Percentiles rank a stretch among this genome's conserved stretches.
phyloP scores from a whole-genome alignment of 2,329 filamentous ascomycete genomes.

The Thelonectria discophora region DNA sequence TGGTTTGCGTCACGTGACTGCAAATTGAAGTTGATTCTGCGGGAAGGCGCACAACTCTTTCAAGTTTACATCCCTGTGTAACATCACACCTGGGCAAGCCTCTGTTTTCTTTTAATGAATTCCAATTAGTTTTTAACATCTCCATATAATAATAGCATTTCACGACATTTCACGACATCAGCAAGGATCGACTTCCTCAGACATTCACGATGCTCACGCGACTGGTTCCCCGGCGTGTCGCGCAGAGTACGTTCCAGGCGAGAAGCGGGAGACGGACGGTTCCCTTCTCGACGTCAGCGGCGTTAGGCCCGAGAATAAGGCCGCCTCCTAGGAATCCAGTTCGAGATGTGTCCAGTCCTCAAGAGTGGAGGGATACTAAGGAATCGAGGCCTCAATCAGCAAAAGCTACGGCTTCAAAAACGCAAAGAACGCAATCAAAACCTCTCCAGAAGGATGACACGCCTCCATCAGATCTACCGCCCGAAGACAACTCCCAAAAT shows the following conservation, averaged over 20 bases:
- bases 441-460: background rate
- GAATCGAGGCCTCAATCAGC: background rate
- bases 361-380: background rate
- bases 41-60: background rate
- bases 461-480: background rate
- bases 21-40: background rate
- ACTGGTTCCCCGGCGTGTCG: background rate
- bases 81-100: background rate
- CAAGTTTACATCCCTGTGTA: background rate
- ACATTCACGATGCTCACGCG: constrained; percentile 9
- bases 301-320: background rate
- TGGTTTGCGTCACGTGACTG: constrained; percentile 13
- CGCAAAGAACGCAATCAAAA: background rate
- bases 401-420: background rate
- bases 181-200: too few relatives aligned
- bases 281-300: constrained; percentile 20
- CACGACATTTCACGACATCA: background rate
- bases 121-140: background rate
- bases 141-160: background rate
- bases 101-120: background rate
- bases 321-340: background rate
- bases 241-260: background rate
- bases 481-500: background rate
- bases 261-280: background rate
- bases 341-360: background rate